Evolutionary conservation across 345 rosid genomes (phyloP), one percentile per base, ranked within the genome.

Genomic region (Gossypium herbaceum): DNA sequence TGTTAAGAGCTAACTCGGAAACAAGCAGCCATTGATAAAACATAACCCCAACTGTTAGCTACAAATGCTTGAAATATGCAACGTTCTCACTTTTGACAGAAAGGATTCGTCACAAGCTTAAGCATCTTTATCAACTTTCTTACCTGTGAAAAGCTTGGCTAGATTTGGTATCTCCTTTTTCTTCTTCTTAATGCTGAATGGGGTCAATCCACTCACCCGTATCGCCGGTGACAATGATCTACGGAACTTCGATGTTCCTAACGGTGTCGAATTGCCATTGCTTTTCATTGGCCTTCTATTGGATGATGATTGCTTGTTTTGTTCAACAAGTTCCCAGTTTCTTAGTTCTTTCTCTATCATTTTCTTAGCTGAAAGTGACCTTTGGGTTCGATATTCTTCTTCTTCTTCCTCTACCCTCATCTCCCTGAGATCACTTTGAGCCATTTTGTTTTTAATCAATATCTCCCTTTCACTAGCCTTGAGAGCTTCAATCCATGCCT

Each of bases 401-500:
- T 81, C 77, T 84, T 87, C 94, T 78, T 87, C 93, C 75, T 84
- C 87, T 80, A 84, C 56, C 77, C 83, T 76, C 72, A 81, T 87
- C 52, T 81, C 88, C 27, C 82, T 79, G 11, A 82, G 81, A 51
- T 84, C 82, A 83, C 85, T 81, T 4, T 81, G 85, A 45, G 82
- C 82, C 16, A 85, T 78, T 73, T 90, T 95, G 0, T 79, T 88
- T 81, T 84, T 89, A 84, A 90, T 87, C 79, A 79, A 5, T 64
- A 85, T 86, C 78, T 89, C 97, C 73, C 76, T 88, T 81, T 94
- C 97, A 78, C 90, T 89, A 0, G 92, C 87, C 80, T 86, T 88
- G 16, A 93, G 66, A 75, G 98, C 97, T 80, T 90, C 91, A 0
- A 91, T 85, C 97, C 99, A 95, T 6, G 99, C 96, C 86, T 86